A percentile compares a stretch with the other conserved stretches of the same genome.
These are phyloP conservation scores for Physcomitrium patens DNA, from an alignment of 225 moss, liverwort and hornwort genomes.

Conservation along the genomic window DNA sequence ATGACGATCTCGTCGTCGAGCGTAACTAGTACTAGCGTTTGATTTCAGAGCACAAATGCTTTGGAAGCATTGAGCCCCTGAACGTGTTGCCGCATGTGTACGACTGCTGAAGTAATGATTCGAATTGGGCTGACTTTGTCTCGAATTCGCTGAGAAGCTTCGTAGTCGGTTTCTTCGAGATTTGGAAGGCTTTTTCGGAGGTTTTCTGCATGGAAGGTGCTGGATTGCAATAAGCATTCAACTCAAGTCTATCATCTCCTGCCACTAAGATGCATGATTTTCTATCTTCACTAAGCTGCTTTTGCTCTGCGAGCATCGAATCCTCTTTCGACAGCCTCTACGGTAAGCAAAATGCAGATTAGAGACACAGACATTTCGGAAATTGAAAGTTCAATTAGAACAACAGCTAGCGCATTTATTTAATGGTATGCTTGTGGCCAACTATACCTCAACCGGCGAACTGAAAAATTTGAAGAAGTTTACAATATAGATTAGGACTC, in stretches of 20 bases:
- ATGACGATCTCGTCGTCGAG: too few relatives aligned
- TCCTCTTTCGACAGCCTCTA: too few relatives aligned
- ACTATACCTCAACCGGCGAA: too few relatives aligned
- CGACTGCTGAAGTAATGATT: slow-evolving; percentile 3
- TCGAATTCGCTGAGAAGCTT: slow-evolving; percentile 16
- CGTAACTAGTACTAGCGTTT: background rate
- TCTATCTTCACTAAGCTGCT: background rate
- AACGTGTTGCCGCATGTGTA: background rate
- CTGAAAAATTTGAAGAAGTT: too few relatives aligned
- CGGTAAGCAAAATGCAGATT: too few relatives aligned
- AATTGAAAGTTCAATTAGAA: too few relatives aligned
- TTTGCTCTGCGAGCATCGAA: too few relatives aligned
- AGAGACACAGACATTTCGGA: too few relatives aligned
- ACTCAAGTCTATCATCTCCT: background rate
- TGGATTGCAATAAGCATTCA: background rate
- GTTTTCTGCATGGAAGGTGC: slow-evolving; percentile 8
- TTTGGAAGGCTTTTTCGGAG: background rate
- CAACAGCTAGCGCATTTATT: too few relatives aligned
- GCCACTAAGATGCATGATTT: background rate
- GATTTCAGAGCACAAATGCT: slow-evolving; percentile 1
- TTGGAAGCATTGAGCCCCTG: slow-evolving; percentile 9
- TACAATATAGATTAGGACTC: too few relatives aligned
- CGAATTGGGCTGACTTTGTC: slow-evolving; percentile 13
- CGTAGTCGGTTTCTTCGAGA: slow-evolving; percentile 29
- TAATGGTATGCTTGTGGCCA: too few relatives aligned